Evolutionary conservation across 768 basidiomycete genomes (phyloP), one percentile per base, ranked within the genome.

Genomic region (Mycena metata): DNA sequence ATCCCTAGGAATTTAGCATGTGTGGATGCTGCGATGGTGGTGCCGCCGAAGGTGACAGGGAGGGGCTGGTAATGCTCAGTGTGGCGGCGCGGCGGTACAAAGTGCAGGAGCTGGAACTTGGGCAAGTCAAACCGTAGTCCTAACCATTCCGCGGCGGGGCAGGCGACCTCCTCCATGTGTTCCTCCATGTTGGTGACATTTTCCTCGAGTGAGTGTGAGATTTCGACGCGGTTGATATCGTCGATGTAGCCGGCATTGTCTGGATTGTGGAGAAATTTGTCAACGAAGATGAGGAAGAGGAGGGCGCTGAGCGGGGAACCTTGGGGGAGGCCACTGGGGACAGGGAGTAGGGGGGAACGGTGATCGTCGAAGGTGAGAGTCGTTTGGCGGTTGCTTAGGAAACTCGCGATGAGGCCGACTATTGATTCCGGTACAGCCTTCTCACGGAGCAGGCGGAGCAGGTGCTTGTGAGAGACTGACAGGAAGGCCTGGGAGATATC

Each of bases 361-460:
- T 43, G 21, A 51, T 67, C 50, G 43, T 67, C 66, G 33, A 67
- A 67, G n/a, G 26, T n/a, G 43, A 67, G 60, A 15, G 42, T 45
- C 10, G 66, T 67, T 3, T 12, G 19, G 26, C 60, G 58, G 36
- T 57, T 19, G 24, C 26, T 33, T n/a, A 68, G 66, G n/a, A 68
- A 68, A 26, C 66, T 63, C 5, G 3, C 8, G 21, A 62, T 36
- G 11, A 57, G 7, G 0, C 16, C 26, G 0, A 68, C 60, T 9
- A 62, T n/a, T 13, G 15, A 24, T 1, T 49, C 46, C 2, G 55
- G 54, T 0, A 64, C 46, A 11, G 30, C 21, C n/a, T 56, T 55
- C 2, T 2, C 19, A 1, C 46, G 45, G 5, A 64, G 63, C 11
- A 30, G 26, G 23, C 43, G 47, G 13, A 62, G 12, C 24, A 62